A percentile compares a stretch with the other conserved stretches of the same genome.
These are phyloP conservation scores for Apiospora marii DNA, from an alignment of 2,329 filamentous ascomycete species.

Conservation along the genomic window DNA sequence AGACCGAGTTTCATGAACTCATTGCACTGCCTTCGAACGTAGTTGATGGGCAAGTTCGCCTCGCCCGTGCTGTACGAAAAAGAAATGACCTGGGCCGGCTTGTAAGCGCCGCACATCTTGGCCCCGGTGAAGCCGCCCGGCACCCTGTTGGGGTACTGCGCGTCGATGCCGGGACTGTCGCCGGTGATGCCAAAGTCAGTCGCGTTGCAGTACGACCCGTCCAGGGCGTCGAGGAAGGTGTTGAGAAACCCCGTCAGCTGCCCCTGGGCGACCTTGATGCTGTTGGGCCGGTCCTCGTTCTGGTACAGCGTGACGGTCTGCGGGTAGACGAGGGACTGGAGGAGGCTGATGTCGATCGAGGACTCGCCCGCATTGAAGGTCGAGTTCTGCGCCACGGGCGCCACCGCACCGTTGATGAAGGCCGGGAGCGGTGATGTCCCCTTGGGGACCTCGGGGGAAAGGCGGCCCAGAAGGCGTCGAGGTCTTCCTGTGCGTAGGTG, in stretches of 20 bases:
- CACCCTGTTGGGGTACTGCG: conserved; percentile 51
- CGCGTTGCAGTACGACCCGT: conserved; percentile 55
- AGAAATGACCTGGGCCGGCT: conserved; percentile 58
- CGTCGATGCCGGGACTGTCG: conserved; percentile 48
- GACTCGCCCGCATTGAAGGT: conserved; percentile 42
- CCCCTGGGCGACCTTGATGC: neutral
- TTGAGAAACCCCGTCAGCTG: conserved; percentile 38
- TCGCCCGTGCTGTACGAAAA: conserved; percentile 58
- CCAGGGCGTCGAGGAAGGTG: conserved; percentile 53
- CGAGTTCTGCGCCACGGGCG: conserved; percentile 26
- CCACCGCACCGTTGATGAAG: conserved; percentile 40
- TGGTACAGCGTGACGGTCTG: conserved; percentile 40
- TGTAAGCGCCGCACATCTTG: conserved; percentile 34
- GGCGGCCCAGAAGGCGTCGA: conserved; percentile 39
- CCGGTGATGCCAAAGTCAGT: conserved; percentile 53
- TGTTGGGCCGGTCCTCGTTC: conserved; percentile 26
- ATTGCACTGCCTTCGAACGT: conserved; percentile 52
- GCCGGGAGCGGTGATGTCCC: conserved; percentile 38
- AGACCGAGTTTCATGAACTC: conserved; percentile 54
- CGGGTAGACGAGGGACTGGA: conserved; percentile 49
- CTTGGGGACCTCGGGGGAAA: conserved; percentile 34
- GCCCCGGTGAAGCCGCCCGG: conserved; percentile 50
- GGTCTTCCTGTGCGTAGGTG: conserved; percentile 43
- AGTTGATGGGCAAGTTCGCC: conserved; percentile 51
- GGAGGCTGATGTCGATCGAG: conserved; percentile 39